Evolutionary conservation across 345 rosid species (phyloP).

Genomic region (Populus alba): DNA sequence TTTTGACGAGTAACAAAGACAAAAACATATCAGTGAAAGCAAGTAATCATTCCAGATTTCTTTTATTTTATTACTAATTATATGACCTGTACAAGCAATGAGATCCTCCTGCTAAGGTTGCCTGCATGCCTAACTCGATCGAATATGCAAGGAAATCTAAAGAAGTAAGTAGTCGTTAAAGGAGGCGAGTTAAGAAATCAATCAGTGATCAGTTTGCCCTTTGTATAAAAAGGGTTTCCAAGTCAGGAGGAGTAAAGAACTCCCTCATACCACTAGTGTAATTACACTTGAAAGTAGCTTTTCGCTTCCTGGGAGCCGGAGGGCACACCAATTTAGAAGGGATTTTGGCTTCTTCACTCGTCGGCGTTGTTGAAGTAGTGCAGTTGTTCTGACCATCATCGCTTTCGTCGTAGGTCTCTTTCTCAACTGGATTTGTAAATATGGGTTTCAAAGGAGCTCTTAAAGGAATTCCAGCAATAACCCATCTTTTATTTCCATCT

Average conservation of each 20-base stretch:
- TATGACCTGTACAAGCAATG: conserved; percentile 7
- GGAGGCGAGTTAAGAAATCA: not conserved
- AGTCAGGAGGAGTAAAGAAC: conserved; percentile 48
- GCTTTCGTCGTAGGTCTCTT: conserved; percentile 12
- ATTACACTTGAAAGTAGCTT: conserved; percentile 29
- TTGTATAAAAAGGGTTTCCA: conserved; percentile 42
- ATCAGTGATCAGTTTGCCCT: conserved; percentile 14
- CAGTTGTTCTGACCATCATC: conserved; percentile 14
- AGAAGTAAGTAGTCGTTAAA: not conserved
- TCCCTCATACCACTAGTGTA: conserved; percentile 27
- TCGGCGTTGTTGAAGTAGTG: conserved; percentile 42
- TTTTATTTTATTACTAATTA: not conserved
- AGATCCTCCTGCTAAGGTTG: not conserved
- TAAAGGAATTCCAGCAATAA: conserved; percentile 52
- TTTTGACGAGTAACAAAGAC: not conserved
- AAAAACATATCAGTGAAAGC: not conserved
- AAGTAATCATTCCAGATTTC: conserved; percentile 2
- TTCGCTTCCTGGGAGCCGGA: conserved; percentile 46
- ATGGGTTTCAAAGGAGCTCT: conserved; percentile 62
- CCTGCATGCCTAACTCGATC: not conserved
- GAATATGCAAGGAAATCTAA: not conserved
- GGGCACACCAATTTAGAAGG: conserved; percentile 33
- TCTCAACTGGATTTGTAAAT: conserved; percentile 33
- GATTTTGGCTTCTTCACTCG: conserved; percentile 32
- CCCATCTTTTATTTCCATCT: conserved; percentile 45